Conservation (phyloP, 2,329 filamentous ascomycete genomes). For the Cyphellophora attinorum region DNA sequence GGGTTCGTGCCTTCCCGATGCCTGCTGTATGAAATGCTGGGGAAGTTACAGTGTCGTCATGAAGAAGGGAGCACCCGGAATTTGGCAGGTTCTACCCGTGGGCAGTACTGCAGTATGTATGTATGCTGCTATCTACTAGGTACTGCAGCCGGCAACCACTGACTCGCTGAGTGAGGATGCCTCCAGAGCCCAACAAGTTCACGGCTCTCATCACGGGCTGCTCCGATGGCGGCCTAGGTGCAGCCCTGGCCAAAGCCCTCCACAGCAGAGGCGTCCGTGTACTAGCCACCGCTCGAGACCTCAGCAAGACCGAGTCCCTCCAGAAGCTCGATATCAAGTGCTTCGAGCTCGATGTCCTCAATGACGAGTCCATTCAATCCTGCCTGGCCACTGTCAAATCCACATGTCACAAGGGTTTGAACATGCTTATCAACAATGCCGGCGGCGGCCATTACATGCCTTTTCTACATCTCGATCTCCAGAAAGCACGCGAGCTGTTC, state of each 20-base stretch:
- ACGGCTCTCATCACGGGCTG: slow-evolving; percentile 20
- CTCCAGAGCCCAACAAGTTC: too few relatives aligned
- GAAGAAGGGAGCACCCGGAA: too few relatives aligned
- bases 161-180: too few relatives aligned
- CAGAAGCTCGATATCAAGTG: slow-evolving; percentile 18
- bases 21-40: too few relatives aligned
- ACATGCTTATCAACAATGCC: slow-evolving; percentile 39
- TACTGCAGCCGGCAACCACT: too few relatives aligned
- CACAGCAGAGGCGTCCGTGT: slow-evolving; percentile 27
- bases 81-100: too few relatives aligned
- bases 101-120: too few relatives aligned
- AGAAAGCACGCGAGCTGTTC: slow-evolving; percentile 26
- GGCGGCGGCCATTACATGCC: slow-evolving; percentile 24
- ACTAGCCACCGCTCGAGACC: slow-evolving; percentile 32
- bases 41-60: too few relatives aligned
- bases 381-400: slow-evolving; percentile 16
- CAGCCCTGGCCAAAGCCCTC: slow-evolving; percentile 29
- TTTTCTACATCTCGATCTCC: slow-evolving; percentile 21
- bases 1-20: too few relatives aligned
- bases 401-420: too few relatives aligned
- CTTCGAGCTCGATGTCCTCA: slow-evolving; percentile 25
- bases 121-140: too few relatives aligned
- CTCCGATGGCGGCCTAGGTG: slow-evolving; percentile 31
- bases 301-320: slow-evolving; percentile 22
- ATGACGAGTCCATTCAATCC: slow-evolving; percentile 11